These are phyloP conservation scores for Selenicereus undatus DNA, from an alignment of 148 eudicot genomes.

Conservation along the genomic window DNA sequence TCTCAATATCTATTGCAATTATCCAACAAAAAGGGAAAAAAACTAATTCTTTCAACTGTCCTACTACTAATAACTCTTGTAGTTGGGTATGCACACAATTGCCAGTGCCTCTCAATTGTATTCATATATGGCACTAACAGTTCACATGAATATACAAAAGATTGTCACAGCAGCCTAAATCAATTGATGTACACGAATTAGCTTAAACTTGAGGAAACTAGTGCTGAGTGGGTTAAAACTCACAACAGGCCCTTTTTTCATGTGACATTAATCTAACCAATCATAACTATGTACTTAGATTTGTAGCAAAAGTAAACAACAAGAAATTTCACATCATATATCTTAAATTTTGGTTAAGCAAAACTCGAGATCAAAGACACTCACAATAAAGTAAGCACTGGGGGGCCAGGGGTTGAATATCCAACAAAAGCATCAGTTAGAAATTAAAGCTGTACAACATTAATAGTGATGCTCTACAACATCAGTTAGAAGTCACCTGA, in stretches of 20 bases:
- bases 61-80: no score
- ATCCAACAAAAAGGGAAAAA: no score
- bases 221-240: neutral
- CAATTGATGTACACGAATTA: neutral
- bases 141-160: neutral
- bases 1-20: no score
- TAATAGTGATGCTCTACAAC: neutral
- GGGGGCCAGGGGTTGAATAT: no score
- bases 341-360: neutral
- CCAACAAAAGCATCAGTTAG: no score
- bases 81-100: no score
- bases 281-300: neutral
- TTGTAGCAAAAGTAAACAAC: neutral
- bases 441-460: neutral
- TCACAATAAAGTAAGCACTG: neutral
- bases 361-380: neutral
- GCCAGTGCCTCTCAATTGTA: no score
- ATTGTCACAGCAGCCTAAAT: neutral
- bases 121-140: neutral
- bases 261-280: neutral
- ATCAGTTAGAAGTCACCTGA: constrained; percentile 80
- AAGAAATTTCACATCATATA: neutral
- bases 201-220: neutral
- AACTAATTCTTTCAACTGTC: no score
- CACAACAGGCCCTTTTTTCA: neutral